Evolutionary conservation across 139 green algal species (phyloP), one percentile per base, ranked within the genome.

Genomic region (Zygnema cylindricum): DNA sequence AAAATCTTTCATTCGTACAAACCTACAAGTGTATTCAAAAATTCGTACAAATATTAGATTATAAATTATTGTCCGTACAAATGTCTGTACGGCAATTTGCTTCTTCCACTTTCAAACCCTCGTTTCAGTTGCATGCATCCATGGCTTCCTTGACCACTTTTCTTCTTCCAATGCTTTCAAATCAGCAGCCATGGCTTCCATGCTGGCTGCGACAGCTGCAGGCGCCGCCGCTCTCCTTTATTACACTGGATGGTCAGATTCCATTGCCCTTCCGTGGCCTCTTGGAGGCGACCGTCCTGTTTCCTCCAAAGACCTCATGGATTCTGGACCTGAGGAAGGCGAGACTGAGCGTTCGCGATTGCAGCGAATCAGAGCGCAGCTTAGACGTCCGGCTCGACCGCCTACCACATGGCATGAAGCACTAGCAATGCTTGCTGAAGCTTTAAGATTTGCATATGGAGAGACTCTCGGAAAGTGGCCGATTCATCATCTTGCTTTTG

Each of bases 381-480:
- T 69, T 1, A 36, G 35, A 25, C 30, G 35, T 42, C 81, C 82
- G 33, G 43, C 39, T 11, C 87, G 81, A 22, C 84, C 88, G 33
- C 88, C 88, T 25, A 69, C 84, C 36, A 87, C 84, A 1, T 71
- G 49, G 54, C 11, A 25, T 41, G 88, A 92, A 77, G 54, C 88
- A 33, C n/a, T 91, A 2, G 39, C 76, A 2, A 87, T 69, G 54
- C 69, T 92, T 23, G 82, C 69, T 25, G 69, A 91, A 39, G 77
- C 76, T 35, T 3, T 92, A 69, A 49, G 88, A 35, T 92, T 90
- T 77, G 77, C 71, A 39, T 90, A 87, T 77, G 22, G 21, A 21
- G 88, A 92, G 88, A 90, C 84, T 22, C 43, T 92, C 11, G 84
- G 84, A 33, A 92, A 92, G 49, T 92, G 88, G 88, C 83, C 82